phyloP scores from a whole-genome alignment of 306 rosid genomes.

The Medicago lupulina region DNA sequence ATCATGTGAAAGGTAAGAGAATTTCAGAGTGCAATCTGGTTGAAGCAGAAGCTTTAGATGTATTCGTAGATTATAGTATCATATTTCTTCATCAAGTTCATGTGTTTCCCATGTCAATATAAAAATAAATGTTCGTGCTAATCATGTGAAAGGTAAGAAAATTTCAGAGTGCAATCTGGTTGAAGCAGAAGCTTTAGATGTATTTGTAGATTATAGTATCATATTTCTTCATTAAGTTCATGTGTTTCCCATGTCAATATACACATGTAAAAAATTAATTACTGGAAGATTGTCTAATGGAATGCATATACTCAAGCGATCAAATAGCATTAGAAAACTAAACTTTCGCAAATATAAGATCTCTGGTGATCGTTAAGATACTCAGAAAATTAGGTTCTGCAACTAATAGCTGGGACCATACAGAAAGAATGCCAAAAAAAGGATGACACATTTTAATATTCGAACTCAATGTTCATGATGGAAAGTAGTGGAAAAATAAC shows the following conservation, averaged over 20 bases:
- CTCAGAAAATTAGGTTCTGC: constrained; percentile 10
- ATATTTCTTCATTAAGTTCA: constrained; percentile 15
- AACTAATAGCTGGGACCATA: constrained; percentile 34
- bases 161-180: constrained; percentile 6
- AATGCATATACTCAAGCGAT: constrained; percentile 17
- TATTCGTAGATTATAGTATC: constrained; percentile 11
- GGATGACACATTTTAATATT: constrained; percentile 18
- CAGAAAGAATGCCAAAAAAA: constrained; percentile 7
- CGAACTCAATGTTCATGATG: not conserved
- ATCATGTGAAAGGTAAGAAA: constrained; percentile 7
- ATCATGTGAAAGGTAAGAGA: constrained; percentile 8
- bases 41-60: constrained; percentile 19
- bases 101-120: not conserved
- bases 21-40: constrained; percentile 6
- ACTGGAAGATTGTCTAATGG: not conserved
- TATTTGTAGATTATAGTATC: constrained; percentile 10
- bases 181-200: constrained; percentile 19
- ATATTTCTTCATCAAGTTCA: constrained; percentile 15
- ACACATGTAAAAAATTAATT: not conserved
- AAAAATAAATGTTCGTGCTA: constrained; percentile 15
- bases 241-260: not conserved
- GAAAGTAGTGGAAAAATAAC: constrained; percentile 8
- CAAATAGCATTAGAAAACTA: constrained; percentile 8
- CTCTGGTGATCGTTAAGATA: constrained; percentile 6
- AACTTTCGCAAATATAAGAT: constrained; percentile 12